phyloP scores from a whole-genome alignment of 148 eudicot genomes.

The Amaranthus palmeri region DNA sequence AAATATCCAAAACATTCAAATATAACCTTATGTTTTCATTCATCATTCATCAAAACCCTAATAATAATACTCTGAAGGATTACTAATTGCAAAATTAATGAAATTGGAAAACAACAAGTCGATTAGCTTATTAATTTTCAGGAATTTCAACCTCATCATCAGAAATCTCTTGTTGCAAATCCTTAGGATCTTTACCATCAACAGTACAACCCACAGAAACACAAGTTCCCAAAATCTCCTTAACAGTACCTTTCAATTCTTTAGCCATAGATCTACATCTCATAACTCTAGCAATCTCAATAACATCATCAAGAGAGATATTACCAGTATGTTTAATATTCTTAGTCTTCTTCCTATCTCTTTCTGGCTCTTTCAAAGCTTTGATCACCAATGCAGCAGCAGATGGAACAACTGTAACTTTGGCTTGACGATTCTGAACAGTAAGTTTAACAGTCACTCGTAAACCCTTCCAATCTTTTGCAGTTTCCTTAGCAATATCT shows the following conservation, averaged over 20 bases:
- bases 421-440: slow-evolving; percentile 77
- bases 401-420: slow-evolving; percentile 75
- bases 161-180: slow-evolving; percentile 56
- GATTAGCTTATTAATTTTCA: slow-evolving; percentile 21
- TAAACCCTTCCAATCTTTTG: slow-evolving; percentile 82
- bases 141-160: slow-evolving; percentile 74
- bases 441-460: slow-evolving; percentile 79
- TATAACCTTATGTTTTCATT: too few species aligned
- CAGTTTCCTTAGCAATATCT: slow-evolving; percentile 76
- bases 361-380: slow-evolving; percentile 70
- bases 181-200: slow-evolving; percentile 73
- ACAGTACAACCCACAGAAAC: slow-evolving; percentile 76
- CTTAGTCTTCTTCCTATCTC: slow-evolving; percentile 66
- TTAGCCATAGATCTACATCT: slow-evolving; percentile 65
- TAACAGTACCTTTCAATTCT: slow-evolving; percentile 52
- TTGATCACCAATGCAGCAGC: slow-evolving; percentile 76
- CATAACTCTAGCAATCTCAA: slow-evolving; percentile 72
- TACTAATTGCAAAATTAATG: too few species aligned
- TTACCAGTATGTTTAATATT: slow-evolving; percentile 75
- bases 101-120: too few species aligned
- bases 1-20: too few species aligned
- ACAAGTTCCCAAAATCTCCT: slow-evolving; percentile 74
- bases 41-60: too few species aligned
- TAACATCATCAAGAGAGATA: slow-evolving; percentile 61
- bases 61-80: too few species aligned